Base-by-base conservation (phyloP, 2,329 filamentous ascomycete species). In the Xylaria sp. region DNA sequence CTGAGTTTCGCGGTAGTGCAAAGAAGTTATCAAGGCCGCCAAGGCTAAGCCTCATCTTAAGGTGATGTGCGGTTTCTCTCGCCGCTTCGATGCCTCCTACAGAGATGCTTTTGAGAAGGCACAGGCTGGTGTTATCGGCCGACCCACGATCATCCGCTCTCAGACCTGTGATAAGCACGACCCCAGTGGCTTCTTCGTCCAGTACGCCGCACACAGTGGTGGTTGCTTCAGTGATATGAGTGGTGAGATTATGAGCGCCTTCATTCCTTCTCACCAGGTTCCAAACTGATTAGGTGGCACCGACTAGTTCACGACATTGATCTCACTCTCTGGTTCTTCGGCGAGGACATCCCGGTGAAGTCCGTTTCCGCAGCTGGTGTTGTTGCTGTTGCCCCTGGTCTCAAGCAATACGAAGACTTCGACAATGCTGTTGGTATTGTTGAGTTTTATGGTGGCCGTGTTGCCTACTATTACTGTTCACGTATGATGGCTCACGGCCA, bases 171-270 rank as follows among this genome's bases (percentile, higher is more conserved):
- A 90, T 76, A 88, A 86, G 72, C 81, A 85, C 59, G 86, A 89
- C 62, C 84, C 87, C 0, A 81, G 80, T 0, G 87, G 87, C 47
- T 90, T 89, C 80, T 90, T 90, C 73, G 87, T 91, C 60, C 79
- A 82, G 25, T 91, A 90, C 75, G 86, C 88, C 11, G 79, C 86
- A 68, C 87, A 84, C 75, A 84, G 80, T 1, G 88, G 89, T 33
- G 88, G 88, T 21, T 89, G 90, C 72, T 91, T 91, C 69, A 88
- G 90, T 60, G 88, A 91, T 45, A 88, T 85, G 77, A 86, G 84
- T 54, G 46, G 46, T 50, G 17, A 15, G 46, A 35, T 8, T 31
- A 35, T n/a, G 28, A 50, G n/a, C 9, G 4, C 11, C 46, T 19
- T 11, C 15, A 8, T 9, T 42, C 9, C n/a, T 21, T 19, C n/a